Percentiles rank a stretch among this genome's conserved stretches.
Conservation (phyloP, 805 yeast genomes). For the Kluyveromyces starmeri region DNA sequence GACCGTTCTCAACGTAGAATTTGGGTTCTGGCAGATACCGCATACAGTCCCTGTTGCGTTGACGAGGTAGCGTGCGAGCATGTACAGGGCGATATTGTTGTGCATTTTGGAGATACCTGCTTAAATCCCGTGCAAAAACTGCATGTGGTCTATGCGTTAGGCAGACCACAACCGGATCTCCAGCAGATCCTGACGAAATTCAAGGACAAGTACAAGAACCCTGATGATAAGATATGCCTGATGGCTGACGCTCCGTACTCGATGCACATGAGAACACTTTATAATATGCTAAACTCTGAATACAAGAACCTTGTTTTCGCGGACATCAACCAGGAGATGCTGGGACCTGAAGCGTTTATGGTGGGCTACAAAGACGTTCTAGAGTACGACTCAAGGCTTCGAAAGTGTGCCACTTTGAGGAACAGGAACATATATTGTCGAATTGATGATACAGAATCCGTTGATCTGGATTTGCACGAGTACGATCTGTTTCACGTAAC, state of each 20-base stretch:
- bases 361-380: conserved; percentile 30
- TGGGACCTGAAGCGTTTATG: conserved; percentile 30
- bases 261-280: conserved; percentile 34
- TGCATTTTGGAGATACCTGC: conserved; percentile 95
- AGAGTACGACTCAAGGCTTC: conserved; percentile 5
- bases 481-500: conserved; percentile 64
- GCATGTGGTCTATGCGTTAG: conserved; percentile 75
- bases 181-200: conserved; percentile 34
- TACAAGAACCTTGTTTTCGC: conserved; percentile 34
- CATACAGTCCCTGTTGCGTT: conserved; percentile 90
- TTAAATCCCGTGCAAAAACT: conserved; percentile 65
- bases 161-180: conserved; percentile 49
- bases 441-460: conserved; percentile 21
- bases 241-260: conserved; percentile 74
- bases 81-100: conserved; percentile 71
- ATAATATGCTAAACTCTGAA: conserved; percentile 24
- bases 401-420: conserved; percentile 26
- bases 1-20: conserved; percentile 31
- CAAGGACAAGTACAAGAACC: conserved; percentile 33
- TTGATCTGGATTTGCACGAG: conserved; percentile 28
- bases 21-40: conserved; percentile 91
- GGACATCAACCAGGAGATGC: conserved; percentile 28
- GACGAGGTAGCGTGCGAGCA: conserved; percentile 97
- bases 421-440: conserved; percentile 22
- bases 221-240: conserved; percentile 40